Conservation (phyloP, 2,329 filamentous ascomycete genomes). For the Botrytis elliptica region DNA sequence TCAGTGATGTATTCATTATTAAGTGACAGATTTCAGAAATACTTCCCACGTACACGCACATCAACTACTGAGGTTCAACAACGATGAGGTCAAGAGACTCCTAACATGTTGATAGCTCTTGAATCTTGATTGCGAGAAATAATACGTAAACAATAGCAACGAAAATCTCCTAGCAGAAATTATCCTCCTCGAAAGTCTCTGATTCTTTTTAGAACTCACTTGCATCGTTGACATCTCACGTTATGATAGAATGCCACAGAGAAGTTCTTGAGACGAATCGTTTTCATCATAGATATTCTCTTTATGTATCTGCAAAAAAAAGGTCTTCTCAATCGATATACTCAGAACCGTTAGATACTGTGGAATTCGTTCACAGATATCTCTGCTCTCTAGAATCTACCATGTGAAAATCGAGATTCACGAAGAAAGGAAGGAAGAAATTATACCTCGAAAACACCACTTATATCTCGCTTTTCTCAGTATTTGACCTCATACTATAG, state of each 20-base stretch:
- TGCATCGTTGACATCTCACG: not conserved
- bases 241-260: not conserved
- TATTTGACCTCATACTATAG: not conserved
- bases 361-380: not conserved
- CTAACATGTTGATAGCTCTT: not conserved
- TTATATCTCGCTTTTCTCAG: not conserved
- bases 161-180: too few species aligned
- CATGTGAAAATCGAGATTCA: not conserved
- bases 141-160: not conserved
- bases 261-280: not conserved
- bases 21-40: not conserved
- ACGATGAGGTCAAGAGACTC: too few species aligned
- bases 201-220: too few species aligned
- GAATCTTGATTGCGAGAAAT: rapidly evolving
- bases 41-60: not conserved
- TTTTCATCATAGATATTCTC: not conserved
- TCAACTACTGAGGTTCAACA: too few species aligned
- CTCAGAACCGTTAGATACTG: rapidly evolving
- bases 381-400: not conserved
- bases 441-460: not conserved
- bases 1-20: not conserved
- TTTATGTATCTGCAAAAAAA: not conserved
- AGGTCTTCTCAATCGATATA: rapidly evolving
- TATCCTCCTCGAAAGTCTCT: too few species aligned
- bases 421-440: not conserved